A percentile compares a stretch with the other conserved stretches of the same genome.
Conservation (phyloP, 305 asterid genomes). For the Fraxinus sp. region DNA sequence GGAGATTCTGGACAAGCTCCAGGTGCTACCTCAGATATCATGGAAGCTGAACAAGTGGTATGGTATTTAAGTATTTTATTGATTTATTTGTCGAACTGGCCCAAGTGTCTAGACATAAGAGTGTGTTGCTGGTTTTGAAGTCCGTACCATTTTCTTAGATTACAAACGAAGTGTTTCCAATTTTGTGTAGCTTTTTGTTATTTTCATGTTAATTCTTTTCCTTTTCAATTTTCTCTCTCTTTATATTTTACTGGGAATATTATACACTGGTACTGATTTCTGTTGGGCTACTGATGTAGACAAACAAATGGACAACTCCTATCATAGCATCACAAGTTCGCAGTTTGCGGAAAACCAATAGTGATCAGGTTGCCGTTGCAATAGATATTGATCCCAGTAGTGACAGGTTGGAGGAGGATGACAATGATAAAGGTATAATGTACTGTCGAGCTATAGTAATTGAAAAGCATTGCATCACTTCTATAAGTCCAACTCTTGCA, state of each 20-base stretch:
- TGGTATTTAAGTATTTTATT: conserved; percentile 31
- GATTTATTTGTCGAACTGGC: conserved; percentile 18
- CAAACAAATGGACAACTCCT: conserved; percentile 64
- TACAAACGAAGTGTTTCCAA: not conserved
- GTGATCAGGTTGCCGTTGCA: conserved; percentile 88
- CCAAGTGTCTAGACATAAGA: conserved; percentile 7
- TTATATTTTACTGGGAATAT: conserved; percentile 6
- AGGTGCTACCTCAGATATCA: conserved; percentile 64
- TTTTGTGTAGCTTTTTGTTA: not conserved
- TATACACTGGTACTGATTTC: conserved; percentile 25
- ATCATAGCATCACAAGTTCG: conserved; percentile 78
- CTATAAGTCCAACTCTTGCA: conserved; percentile 15
- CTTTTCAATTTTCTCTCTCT: not conserved
- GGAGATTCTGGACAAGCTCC: conserved; percentile 58
- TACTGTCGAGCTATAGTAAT: conserved; percentile 14
- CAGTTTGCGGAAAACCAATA: conserved; percentile 78
- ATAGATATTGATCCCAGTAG: conserved; percentile 68
- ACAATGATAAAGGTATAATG: conserved; percentile 83
- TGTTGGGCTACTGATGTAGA: conserved; percentile 44
- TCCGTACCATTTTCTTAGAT: not conserved
- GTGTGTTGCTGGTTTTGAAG: not conserved
- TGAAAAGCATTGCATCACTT: not conserved
- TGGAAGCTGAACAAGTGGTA: conserved; percentile 89
- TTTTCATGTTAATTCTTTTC: not conserved
- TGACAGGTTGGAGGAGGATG: conserved; percentile 61